Evolutionary conservation across 2,329 filamentous ascomycete genomes (phyloP).

Genomic region (Thelonectria olida): DNA sequence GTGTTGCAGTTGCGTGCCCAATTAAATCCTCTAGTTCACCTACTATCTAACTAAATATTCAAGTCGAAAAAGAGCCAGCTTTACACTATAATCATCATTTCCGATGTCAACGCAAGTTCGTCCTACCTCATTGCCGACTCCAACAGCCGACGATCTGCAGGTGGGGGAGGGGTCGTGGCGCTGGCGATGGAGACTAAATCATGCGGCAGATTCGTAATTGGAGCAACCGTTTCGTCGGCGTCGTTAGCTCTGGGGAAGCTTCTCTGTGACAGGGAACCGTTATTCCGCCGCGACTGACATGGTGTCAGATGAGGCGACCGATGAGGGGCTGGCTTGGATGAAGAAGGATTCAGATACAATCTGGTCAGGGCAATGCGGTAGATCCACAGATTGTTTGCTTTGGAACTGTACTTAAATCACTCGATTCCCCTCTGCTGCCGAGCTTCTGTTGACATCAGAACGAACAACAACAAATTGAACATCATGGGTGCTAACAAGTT

Average conservation of each 20-base stretch:
- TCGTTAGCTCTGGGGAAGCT: constrained; percentile 22
- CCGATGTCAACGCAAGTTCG: constrained; percentile 4
- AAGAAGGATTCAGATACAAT: background rate
- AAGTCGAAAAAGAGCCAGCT: too few relatives aligned
- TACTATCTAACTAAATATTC: too few relatives aligned
- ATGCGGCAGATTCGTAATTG: constrained; percentile 31
- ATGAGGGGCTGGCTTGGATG: background rate
- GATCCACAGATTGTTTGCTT: constrained; percentile 1
- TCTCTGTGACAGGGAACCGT: constrained; percentile 18
- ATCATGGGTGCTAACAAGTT: constrained; percentile 42
- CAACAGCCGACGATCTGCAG: constrained; percentile 37
- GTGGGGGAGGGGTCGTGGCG: constrained; percentile 35
- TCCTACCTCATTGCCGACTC: constrained; percentile 41
- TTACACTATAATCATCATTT: too few relatives aligned
- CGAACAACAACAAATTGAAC: background rate
- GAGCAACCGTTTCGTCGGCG: constrained; percentile 21
- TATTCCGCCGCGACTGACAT: background rate
- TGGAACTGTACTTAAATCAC: constrained; percentile 14
- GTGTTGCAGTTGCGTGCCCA: too few relatives aligned
- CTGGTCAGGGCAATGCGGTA: background rate
- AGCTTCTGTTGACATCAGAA: background rate
- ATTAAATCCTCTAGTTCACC: too few relatives aligned
- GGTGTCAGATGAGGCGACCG: background rate
- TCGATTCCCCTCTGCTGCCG: background rate
- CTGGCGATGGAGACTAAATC: constrained; percentile 29